Conservation (phyloP, 2,329 filamentous ascomycete genomes). For the Sporothrix mexicana region DNA sequence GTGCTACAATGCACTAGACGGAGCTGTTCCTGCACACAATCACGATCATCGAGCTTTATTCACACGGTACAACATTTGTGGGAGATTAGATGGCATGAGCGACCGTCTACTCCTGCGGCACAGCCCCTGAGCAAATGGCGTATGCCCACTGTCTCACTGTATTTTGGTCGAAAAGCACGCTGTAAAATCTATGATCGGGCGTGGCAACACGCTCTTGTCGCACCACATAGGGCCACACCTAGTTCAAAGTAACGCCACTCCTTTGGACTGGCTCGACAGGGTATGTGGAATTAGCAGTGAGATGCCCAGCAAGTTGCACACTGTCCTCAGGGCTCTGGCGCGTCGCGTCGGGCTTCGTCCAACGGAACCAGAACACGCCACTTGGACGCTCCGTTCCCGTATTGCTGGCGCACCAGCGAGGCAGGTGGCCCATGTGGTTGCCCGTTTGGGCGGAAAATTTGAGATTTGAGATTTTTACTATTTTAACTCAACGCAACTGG, state of each 20-base stretch:
- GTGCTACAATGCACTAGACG: background rate
- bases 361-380: slow-evolving; percentile 20
- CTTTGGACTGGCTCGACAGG: background rate
- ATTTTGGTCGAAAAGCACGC: background rate
- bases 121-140: slow-evolving; percentile 11
- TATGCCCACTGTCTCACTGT: background rate
- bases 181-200: background rate
- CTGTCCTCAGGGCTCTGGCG: background rate
- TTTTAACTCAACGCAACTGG: background rate
- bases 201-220: background rate
- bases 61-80: background rate
- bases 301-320: background rate
- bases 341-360: slow-evolving; percentile 18
- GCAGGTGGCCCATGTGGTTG: background rate
- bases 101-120: background rate
- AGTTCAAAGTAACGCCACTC: slow-evolving; percentile 19
- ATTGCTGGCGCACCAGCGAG: background rate
- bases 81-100: slow-evolving; percentile 30
- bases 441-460: slow-evolving; percentile 25
- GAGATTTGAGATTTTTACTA: background rate
- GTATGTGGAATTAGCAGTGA: background rate
- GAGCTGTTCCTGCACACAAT: background rate
- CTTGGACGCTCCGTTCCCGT: slow-evolving; percentile 7
- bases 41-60: background rate
- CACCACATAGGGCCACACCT: slow-evolving; percentile 19